Base-by-base conservation (phyloP, 164 flowering plant species). In the Vitis cinerea region DNA sequence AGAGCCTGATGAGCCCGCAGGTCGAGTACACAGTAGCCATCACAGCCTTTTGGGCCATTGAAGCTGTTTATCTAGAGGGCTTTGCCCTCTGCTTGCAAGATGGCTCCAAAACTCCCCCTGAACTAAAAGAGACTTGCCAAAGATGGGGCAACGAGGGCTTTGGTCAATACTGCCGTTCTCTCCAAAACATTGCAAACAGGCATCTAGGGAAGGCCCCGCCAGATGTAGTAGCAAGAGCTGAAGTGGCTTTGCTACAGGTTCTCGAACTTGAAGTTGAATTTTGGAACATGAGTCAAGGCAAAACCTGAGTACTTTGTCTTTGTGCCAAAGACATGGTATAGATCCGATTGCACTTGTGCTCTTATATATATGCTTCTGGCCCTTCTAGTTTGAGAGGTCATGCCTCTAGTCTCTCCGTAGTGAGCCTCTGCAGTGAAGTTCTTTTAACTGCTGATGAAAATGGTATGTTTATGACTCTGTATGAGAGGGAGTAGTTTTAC, bases 81-180 rank as follows among this genome's bases (percentile, higher is more conserved):
- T 92, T 89, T 79, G 85, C 95, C 16, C 79, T 80, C 59, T 94
- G 97, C 80, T 81, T 90, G 9, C 85, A 86, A 75, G 84, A 75
- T 5, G 91, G 82, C 19, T 72, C 83, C 50, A 85, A 80, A 29
- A 79, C 85, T 51, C 93, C 90, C n/a, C 49, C 81, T 31, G 97
- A 88, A 64, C 83, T 92, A 9, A 69, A 79, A 70, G 90, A 82
- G 61, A 75, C 94, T 56, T 94, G 98, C 79, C 78, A 81, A 69
- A 82, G 99, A 74, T 94, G 97, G 97, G 99, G 97, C 51, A 91
- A 83, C 52, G 86, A 83, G 0, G 86, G 75, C 9, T 92, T 95
- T 72, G 87, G 85, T 51, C 77, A 75, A 55, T 92, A 90, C 44
- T 92, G 97, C 27, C 50, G 1, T n/a, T 75, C 89, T 5, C 94